phyloP scores from a whole-genome alignment of 768 basidiomycete genomes.

The Lentinula detonsa region DNA sequence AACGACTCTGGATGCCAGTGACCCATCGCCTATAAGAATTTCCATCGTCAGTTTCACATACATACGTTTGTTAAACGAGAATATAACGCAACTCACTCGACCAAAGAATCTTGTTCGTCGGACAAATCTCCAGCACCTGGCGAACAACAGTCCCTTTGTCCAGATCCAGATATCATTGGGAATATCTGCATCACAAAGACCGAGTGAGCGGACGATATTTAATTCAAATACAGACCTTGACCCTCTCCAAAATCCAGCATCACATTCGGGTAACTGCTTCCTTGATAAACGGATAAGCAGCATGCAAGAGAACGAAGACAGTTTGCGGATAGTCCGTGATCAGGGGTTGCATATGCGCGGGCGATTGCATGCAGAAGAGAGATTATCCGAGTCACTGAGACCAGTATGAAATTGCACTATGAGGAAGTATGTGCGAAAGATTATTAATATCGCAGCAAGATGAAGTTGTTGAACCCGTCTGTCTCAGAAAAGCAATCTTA shows the following conservation, averaged over 20 bases:
- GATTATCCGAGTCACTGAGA: slow-evolving; percentile 68
- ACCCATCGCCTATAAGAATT: slow-evolving; percentile 40
- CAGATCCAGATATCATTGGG: slow-evolving; percentile 56
- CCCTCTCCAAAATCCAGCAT: slow-evolving; percentile 75
- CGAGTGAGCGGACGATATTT: background rate
- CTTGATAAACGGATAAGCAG: slow-evolving; percentile 72
- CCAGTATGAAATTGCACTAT: slow-evolving; percentile 84
- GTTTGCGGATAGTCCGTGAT: slow-evolving; percentile 59
- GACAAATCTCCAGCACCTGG: slow-evolving; percentile 64
- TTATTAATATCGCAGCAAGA: too few relatives aligned
- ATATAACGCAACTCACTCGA: slow-evolving; percentile 45
- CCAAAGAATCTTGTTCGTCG: slow-evolving; percentile 79
- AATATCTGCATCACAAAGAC: slow-evolving; percentile 38
- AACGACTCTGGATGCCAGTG: slow-evolving; percentile 77
- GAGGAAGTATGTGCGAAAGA: background rate
- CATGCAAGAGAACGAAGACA: slow-evolving; percentile 63
- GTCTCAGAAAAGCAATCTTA: slow-evolving; percentile 18
- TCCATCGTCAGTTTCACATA: background rate
- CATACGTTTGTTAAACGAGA: background rate
- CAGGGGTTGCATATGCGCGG: slow-evolving; percentile 61
- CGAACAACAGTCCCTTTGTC: slow-evolving; percentile 52
- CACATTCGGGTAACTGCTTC: slow-evolving; percentile 74
- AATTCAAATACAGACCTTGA: slow-evolving; percentile 10
- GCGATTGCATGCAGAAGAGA: slow-evolving; percentile 48
- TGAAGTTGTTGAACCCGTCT: too few relatives aligned